Percentiles rank a stretch among this genome's conserved stretches.
Evolutionary conservation across 2,329 filamentous ascomycete species (phyloP).

Genomic region (Celoporthe dispersa): DNA sequence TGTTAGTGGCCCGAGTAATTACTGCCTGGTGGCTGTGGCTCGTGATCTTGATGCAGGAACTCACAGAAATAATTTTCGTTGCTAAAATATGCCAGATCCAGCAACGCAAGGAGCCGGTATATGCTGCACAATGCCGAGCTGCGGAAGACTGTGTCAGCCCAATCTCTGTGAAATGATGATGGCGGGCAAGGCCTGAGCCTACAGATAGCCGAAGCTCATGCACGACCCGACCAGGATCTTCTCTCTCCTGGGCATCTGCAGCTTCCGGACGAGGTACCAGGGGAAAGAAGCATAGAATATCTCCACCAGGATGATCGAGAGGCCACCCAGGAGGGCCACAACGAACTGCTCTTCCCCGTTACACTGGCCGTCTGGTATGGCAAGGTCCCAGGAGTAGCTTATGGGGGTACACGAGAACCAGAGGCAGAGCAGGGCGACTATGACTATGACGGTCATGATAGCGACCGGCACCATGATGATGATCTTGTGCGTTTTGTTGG

Average conservation of each 20-base stretch:
- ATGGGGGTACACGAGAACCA: constrained; percentile 27
- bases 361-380: constrained; percentile 5
- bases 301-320: constrained; percentile 17
- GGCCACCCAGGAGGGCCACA: neutral
- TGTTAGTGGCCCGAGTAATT: neutral
- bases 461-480: constrained; percentile 17
- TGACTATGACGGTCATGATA: constrained; percentile 5
- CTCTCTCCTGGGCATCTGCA: constrained; percentile 26
- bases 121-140: constrained; percentile 27
- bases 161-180: neutral
- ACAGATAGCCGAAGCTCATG: constrained; percentile 29
- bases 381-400: constrained; percentile 23
- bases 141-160: neutral
- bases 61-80: constrained; percentile 17
- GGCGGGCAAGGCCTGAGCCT: neutral
- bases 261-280: constrained; percentile 20
- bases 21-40: accelerated
- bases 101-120: constrained; percentile 4
- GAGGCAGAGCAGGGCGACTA: neutral
- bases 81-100: neutral
- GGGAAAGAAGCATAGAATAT: constrained; percentile 27
- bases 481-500: neutral
- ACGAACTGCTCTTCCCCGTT: constrained; percentile 12
- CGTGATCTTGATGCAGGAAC: neutral
- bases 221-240: constrained; percentile 27